Percentiles rank a stretch among this genome's conserved stretches.
Conservation (phyloP, 768 basidiomycete species). For the Calocera viscosa region DNA sequence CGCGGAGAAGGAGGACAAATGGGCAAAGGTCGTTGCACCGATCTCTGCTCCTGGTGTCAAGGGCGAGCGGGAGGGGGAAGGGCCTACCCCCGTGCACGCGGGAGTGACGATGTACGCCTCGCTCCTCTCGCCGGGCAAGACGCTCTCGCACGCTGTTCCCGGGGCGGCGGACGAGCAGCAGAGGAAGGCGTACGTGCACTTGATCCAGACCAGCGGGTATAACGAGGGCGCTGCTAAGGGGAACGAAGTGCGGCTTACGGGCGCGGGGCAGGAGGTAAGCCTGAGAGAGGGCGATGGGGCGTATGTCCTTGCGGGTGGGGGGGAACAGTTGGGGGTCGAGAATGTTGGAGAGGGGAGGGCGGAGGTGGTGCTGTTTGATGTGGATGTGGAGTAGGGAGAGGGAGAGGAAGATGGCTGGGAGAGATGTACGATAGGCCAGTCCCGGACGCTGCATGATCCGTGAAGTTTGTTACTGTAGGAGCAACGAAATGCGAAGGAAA, state of each 20-base stretch:
- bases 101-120: slow-evolving; percentile 61
- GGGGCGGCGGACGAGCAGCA: slow-evolving; percentile 16
- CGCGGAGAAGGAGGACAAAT: slow-evolving; percentile 61
- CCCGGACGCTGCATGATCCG: too few species aligned
- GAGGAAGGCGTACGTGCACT: slow-evolving; percentile 69
- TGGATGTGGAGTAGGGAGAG: slow-evolving; percentile 33
- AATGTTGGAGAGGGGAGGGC: slow-evolving; percentile 55
- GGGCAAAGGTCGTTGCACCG: slow-evolving; percentile 68
- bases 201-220: slow-evolving; percentile 76
- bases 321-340: slow-evolving; percentile 31
- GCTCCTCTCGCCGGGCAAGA: slow-evolving; percentile 46
- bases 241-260: slow-evolving; percentile 42
- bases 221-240: slow-evolving; percentile 46
- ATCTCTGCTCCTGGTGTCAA: slow-evolving; percentile 44
- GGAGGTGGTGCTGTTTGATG: slow-evolving; percentile 71
- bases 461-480: too few species aligned
- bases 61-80: slow-evolving; percentile 49
- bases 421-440: too few species aligned
- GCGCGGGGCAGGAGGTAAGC: slow-evolving; percentile 35
- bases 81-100: slow-evolving; percentile 68
- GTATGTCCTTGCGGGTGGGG: slow-evolving; percentile 45
- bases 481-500: too few species aligned
- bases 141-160: slow-evolving; percentile 41
- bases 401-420: too few species aligned
- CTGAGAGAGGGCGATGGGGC: slow-evolving; percentile 81